Evolutionary conservation across 2,329 filamentous ascomycete species (phyloP).

Genomic region (Penicillium sclerotiorum): DNA sequence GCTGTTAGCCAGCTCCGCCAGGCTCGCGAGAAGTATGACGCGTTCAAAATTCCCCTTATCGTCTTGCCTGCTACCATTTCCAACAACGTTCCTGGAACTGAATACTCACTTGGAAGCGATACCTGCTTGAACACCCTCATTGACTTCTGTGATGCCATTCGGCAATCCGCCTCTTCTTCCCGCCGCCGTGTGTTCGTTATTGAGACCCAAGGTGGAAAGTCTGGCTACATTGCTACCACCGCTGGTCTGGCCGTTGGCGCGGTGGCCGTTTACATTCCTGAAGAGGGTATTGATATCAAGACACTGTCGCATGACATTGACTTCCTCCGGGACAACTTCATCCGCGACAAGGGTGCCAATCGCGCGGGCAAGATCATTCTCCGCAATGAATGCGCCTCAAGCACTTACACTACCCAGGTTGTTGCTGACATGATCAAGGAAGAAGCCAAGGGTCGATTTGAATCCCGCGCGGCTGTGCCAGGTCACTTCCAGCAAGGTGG

Average conservation of each 20-base stretch:
- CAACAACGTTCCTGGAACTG: conserved; percentile 97
- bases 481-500: conserved; percentile 95
- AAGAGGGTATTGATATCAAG: conserved; percentile 90
- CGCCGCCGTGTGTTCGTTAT: conserved; percentile 95
- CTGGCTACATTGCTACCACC: conserved; percentile 89
- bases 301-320: conserved; percentile 91
- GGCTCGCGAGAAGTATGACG: conserved; percentile 74
- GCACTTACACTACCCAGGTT: conserved; percentile 86
- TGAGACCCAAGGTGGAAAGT: conserved; percentile 93
- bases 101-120: conserved; percentile 95
- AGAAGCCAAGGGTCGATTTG: conserved; percentile 88
- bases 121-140: conserved; percentile 96
- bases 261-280: conserved; percentile 90
- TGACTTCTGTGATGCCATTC: conserved; percentile 94
- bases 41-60: conserved; percentile 89
- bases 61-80: conserved; percentile 95
- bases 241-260: conserved; percentile 91
- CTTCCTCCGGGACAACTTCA: conserved; percentile 83
- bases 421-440: conserved; percentile 96
- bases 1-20: conserved; percentile 84
- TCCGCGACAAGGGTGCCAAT: conserved; percentile 80
- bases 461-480: conserved; percentile 86
- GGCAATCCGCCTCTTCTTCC: conserved; percentile 92
- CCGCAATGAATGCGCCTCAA: conserved; percentile 92
- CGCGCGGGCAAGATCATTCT: conserved; percentile 91